Base-by-base conservation (phyloP, 177 flowering plant species). In the Vitis hybrid region DNA sequence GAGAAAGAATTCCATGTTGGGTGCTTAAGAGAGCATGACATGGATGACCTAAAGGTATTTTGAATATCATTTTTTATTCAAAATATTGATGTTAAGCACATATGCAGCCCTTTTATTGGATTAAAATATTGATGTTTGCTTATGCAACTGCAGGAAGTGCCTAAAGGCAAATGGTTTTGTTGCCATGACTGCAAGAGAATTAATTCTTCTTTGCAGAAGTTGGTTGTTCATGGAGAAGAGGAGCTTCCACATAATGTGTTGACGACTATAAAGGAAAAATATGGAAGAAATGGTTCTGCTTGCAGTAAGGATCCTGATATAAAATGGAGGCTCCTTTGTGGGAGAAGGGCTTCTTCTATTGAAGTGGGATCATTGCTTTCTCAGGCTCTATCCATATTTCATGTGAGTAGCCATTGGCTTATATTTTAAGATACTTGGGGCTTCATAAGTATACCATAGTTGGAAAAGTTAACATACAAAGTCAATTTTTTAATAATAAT, bases 1-100 rank as follows among this genome's bases (percentile, higher is more conserved):
- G 98, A 92, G 80, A 89, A 80, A 74, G 98, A 93, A 69, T 92
- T 68, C 72, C 99, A 96, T 79, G 92, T 96, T 55, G 92, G 97
- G 30, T 96, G 99, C 80, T 75, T 96, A 74, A 89, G 73, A 85
- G 90, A 96, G 14, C 85, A 82, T 66, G 72, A 83, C 2, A 86
- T 92, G 84, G 89, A 71, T n/a, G 86, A 92, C 69, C 74, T 93
- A 19, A 80, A 85, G 97, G 99, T 95, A 23, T 45, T 26, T 51
- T 17, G 9, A 18, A 6, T 4, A 30, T 70, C 56, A 19, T 17
- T 15, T 39, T 62, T n/a, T 56, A 10, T 64, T 6, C 26, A 23
- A 23, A 23, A 23, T 23, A 23, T 23, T 60, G 34, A 6, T 60
- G 14, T 18, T 49, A 15, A 58, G 0, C 45, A 39, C 45, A 3